Evolutionary conservation across 164 flowering plant genomes (phyloP), one percentile per base, ranked within the genome.

Genomic region (Nelumbo lutea): DNA sequence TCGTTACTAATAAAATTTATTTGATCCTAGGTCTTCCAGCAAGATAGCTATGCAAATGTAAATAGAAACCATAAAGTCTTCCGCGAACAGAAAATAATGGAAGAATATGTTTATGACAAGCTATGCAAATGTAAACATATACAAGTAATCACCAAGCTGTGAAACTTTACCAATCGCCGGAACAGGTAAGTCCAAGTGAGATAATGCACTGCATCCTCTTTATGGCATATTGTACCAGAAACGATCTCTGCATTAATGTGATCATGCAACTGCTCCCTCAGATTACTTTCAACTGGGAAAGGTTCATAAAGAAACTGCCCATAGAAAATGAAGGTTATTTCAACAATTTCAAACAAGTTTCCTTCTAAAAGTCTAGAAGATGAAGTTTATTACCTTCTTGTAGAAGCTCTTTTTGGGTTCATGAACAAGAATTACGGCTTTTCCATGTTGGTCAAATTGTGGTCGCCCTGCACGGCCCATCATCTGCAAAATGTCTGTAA

Each of bases 381-480:
- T 5, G 11, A 7, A 53, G 70, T 52, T 61, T 13, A 46, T 59
- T 41, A 92, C 99, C 99, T 95, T 95, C 75, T 95, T 95, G 71
- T 95, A 95, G 79, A 95, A 95, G 82, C 99, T 92, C 77, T 95
- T 95, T 73, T 92, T 95, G 47, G 99, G 99, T 77, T 95, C 99
- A 86, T 95, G 99, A 76, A 95, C 99, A 75, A 95, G 97, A 80
- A 95, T 88, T 61, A 92, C 96, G 51, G 99, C 99, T 80, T 92
- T 95, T 61, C 99, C 99, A 72, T 92, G 91, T 77, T 95, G 99
- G 72, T 95, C 99, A 85, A 66, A 95, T 69, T 95, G 99, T 50
- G 99, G 99, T 45, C 99, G 88, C 38, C 99, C 99, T 46, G 99
- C 99, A 79, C 99, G 91, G 61, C 99, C 99, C 99, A 95, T 95